Percentiles rank a stretch among this genome's conserved stretches.
These are phyloP conservation scores for Tuber indicum DNA, from an alignment of 495 filamentous ascomycete species.

Conservation along the genomic window DNA sequence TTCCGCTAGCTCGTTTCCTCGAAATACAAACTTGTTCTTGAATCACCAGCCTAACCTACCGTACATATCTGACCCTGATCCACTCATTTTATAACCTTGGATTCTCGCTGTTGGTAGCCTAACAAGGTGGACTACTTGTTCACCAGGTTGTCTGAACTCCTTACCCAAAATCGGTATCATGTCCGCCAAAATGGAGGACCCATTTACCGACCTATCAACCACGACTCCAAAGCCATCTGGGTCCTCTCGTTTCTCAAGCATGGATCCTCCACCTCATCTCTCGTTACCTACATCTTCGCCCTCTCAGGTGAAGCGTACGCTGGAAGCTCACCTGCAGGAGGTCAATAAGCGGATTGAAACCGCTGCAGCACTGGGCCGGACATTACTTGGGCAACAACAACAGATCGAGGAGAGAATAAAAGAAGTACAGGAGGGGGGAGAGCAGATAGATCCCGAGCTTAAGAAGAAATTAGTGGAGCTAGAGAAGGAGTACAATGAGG, in stretches of 20 bases:
- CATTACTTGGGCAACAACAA: constrained; percentile 74
- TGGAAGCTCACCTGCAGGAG: constrained; percentile 86
- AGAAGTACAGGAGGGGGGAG: constrained; percentile 73
- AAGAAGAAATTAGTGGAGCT: constrained; percentile 75
- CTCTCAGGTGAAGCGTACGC: constrained; percentile 74
- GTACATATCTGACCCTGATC: neutral
- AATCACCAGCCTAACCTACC: neutral
- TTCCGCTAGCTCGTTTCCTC: neutral
- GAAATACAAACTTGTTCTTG: too few species aligned
- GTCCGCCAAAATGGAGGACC: constrained; percentile 50
- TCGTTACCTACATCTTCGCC: constrained; percentile 70
- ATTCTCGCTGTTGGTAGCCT: neutral
- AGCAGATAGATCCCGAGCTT: constrained; percentile 78
- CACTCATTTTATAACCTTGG: neutral
- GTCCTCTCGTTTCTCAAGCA: constrained; percentile 48
- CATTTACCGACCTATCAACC: constrained; percentile 47
- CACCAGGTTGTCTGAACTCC: neutral
- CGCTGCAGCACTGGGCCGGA: constrained; percentile 76
- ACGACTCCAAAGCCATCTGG: neutral
- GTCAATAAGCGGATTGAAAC: constrained; percentile 86
- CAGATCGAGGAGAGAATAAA: constrained; percentile 71
- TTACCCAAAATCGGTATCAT: constrained; percentile 23
- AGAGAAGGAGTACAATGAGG: constrained; percentile 91
- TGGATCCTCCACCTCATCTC: constrained; percentile 70
- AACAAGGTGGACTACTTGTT: neutral